Evolutionary conservation across 495 filamentous ascomycete genomes (phyloP).

Genomic region (Geopyxis carbonaria): DNA sequence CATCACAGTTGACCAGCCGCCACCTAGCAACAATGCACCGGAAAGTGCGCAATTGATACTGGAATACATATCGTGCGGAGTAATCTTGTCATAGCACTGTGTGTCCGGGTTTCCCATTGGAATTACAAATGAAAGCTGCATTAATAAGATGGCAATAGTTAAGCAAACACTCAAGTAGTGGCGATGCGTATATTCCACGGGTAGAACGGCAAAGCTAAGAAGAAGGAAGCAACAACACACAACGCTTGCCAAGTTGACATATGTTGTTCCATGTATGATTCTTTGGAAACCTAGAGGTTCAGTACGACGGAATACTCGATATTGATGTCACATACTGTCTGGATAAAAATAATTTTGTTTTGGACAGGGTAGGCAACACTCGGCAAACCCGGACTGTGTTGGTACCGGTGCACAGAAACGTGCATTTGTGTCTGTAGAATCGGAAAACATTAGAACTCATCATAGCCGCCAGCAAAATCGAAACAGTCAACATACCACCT

Average conservation of each 20-base stretch:
- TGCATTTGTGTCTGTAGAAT: conserved; percentile 14
- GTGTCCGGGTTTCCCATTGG: conserved; percentile 59
- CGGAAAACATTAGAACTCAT: conserved; percentile 5
- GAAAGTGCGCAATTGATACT: conserved; percentile 71
- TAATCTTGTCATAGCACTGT: conserved; percentile 79
- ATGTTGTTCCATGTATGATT: conserved; percentile 49
- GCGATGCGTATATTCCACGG: conserved; percentile 74
- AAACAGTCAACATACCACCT: conserved; percentile 42
- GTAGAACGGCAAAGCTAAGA: conserved; percentile 63
- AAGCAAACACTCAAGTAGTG: conserved; percentile 87
- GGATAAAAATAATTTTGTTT: conserved; percentile 69
- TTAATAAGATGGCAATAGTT: conserved; percentile 51
- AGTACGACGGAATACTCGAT: conserved; percentile 11
- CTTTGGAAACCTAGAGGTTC: conserved; percentile 39
- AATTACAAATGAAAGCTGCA: conserved; percentile 45
- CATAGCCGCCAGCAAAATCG: background rate
- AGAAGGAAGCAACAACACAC: conserved; percentile 59
- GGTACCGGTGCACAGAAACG: conserved; percentile 39
- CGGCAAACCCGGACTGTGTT: conserved; percentile 23
- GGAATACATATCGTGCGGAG: conserved; percentile 80
- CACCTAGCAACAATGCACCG: conserved; percentile 65
- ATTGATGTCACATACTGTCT: conserved; percentile 36
- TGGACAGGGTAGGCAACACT: conserved; percentile 85
- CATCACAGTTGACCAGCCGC: conserved; percentile 63
- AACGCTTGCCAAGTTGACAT: conserved; percentile 60